A percentile compares a stretch with the other conserved stretches of the same genome.
Evolutionary conservation across 1,284 basidiomycete genomes (phyloP).

Genomic region (Termitomyces sp.): DNA sequence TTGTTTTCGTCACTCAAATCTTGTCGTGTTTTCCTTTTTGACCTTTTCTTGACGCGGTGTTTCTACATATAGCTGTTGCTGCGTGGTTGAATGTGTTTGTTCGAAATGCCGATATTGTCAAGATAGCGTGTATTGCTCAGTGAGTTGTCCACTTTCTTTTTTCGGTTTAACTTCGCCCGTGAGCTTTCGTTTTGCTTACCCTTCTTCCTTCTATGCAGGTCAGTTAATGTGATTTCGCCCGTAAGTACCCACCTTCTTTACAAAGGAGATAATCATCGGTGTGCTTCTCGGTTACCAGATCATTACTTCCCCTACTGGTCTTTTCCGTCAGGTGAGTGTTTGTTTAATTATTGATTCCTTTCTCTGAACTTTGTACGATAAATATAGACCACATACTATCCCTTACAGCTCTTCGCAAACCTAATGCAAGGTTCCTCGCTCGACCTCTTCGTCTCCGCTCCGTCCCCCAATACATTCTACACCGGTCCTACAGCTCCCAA

Average conservation of each 20-base stretch:
- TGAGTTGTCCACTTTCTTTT: slow-evolving; percentile 22
- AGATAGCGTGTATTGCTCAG: slow-evolving; percentile 64
- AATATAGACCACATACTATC: slow-evolving; percentile 46
- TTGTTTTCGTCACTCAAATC: no score
- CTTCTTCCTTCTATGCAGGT: slow-evolving; percentile 17
- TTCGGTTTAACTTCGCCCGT: background rate
- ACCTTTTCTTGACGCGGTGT: background rate
- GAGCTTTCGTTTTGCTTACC: no score
- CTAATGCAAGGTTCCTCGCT: slow-evolving; percentile 49
- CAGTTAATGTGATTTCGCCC: slow-evolving; percentile 53
- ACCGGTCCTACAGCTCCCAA: slow-evolving; percentile 43
- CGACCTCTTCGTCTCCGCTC: slow-evolving; percentile 35
- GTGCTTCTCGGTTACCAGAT: slow-evolving; percentile 22
- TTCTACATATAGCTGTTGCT: slow-evolving; percentile 31
- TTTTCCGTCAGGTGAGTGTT: slow-evolving; percentile 37
- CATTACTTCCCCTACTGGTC: slow-evolving; percentile 39
- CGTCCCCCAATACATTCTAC: slow-evolving; percentile 28
- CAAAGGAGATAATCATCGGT: background rate
- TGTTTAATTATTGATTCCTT: no score
- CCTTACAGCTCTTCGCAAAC: slow-evolving; percentile 48
- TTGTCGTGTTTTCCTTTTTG: background rate
- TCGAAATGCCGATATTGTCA: slow-evolving; percentile 54
- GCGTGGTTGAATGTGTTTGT: slow-evolving; percentile 65
- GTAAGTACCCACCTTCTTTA: slow-evolving; percentile 21
- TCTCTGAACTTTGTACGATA: background rate